These are phyloP conservation scores for Silybum marianum DNA, from an alignment of 129 eudicot species.

Conservation along the genomic window DNA sequence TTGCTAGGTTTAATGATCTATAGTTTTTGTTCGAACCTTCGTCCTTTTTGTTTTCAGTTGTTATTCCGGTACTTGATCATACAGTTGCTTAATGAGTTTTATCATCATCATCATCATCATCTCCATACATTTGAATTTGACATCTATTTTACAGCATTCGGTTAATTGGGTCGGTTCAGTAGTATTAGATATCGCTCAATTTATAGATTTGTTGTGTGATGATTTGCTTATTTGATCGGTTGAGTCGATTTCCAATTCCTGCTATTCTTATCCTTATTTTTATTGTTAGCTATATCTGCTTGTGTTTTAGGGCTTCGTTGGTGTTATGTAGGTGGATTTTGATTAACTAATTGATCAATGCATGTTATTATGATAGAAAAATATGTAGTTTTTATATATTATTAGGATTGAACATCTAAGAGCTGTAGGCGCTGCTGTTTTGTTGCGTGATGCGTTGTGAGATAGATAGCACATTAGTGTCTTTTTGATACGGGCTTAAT, in stretches of 20 bases:
- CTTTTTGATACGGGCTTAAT: no score
- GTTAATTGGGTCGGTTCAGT: not conserved
- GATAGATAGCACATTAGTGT: no score
- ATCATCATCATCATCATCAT: not conserved
- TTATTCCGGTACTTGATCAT: not conserved
- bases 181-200: not conserved
- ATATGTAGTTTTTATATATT: no score
- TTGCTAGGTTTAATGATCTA: conserved; percentile 1
- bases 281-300: not conserved
- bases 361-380: no score
- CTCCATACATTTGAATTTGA: not conserved
- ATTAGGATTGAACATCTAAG: no score
- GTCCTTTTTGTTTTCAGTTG: not conserved
- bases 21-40: conserved; percentile 9
- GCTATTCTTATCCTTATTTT: no score
- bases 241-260: not conserved
- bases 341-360: not conserved
- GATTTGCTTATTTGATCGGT: not conserved
- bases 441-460: no score
- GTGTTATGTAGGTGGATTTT: not conserved
- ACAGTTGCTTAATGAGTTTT: not conserved
- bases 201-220: not conserved
- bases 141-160: not conserved
- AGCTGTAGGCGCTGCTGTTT: no score
- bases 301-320: not conserved